These are phyloP conservation scores for Debaryomyces sp. DNA, from an alignment of 1,139 yeast species.

Conservation along the genomic window DNA sequence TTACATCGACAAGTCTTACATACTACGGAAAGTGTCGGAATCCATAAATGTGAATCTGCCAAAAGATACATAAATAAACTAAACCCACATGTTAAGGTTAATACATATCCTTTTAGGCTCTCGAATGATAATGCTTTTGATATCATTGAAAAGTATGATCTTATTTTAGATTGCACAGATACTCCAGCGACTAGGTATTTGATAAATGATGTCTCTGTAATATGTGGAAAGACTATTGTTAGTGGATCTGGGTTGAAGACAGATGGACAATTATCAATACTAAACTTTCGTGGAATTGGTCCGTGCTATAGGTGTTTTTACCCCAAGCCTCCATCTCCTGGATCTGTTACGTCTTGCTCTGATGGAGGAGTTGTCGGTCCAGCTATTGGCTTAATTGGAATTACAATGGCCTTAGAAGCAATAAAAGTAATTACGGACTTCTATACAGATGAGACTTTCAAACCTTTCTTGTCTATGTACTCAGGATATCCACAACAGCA, in stretches of 20 bases:
- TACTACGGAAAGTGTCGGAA: slow-evolving; percentile 64
- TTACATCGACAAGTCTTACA: slow-evolving; percentile 90
- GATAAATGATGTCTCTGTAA: slow-evolving; percentile 81
- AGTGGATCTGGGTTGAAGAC: slow-evolving; percentile 92
- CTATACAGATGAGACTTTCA: slow-evolving; percentile 54
- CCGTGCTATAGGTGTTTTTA: slow-evolving; percentile 96
- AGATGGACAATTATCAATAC: slow-evolving; percentile 84
- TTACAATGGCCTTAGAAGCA: slow-evolving; percentile 86
- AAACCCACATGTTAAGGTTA: slow-evolving; percentile 68
- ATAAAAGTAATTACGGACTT: slow-evolving; percentile 68
- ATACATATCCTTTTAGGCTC: slow-evolving; percentile 55
- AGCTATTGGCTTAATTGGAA: slow-evolving; percentile 89
- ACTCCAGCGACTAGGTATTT: slow-evolving; percentile 87
- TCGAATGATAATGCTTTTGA: slow-evolving; percentile 61
- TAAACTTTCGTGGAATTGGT: slow-evolving; percentile 68
- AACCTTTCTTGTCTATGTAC: slow-evolving; percentile 71
- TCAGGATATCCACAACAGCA: slow-evolving; percentile 76
- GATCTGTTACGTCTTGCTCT: slow-evolving; percentile 79
- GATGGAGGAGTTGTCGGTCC: slow-evolving; percentile 98
- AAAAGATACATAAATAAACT: slow-evolving; percentile 49
- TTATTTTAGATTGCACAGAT: slow-evolving; percentile 92
- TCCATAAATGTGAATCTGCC: slow-evolving; percentile 80
- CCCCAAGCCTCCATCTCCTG: slow-evolving; percentile 88
- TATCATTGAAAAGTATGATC: slow-evolving; percentile 65
- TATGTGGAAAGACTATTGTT: slow-evolving; percentile 69